phyloP scores from a whole-genome alignment of 352 stramenopile species.

The Pythium sukuiense region DNA sequence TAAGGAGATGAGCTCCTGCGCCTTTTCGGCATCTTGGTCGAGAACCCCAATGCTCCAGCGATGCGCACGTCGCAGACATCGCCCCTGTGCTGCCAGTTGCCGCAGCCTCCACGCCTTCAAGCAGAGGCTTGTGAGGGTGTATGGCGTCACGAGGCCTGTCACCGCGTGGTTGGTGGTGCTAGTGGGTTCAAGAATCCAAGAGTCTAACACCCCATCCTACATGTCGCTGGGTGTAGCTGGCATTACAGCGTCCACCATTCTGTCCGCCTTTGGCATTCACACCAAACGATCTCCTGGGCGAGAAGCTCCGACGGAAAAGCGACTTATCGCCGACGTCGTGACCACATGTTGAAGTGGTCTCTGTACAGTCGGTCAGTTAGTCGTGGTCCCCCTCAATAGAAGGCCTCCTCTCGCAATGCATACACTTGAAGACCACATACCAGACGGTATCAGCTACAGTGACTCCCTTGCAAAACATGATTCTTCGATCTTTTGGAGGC shows the following conservation, averaged over 20 bases:
- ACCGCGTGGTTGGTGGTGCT: too few species aligned
- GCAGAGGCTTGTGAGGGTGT: too few species aligned
- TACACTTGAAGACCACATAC: background rate
- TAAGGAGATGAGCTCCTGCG: background rate
- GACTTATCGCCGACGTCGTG: background rate
- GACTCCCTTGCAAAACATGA: background rate
- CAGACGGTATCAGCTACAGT: too few species aligned
- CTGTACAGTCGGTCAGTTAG: background rate
- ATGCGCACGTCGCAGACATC: background rate
- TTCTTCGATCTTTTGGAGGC: conserved; percentile 30
- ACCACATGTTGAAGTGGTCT: conserved; percentile 1
- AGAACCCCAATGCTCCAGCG: background rate
- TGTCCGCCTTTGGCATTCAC: too few species aligned
- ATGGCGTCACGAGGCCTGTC: too few species aligned
- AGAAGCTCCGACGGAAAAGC: background rate
- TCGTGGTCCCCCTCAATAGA: background rate
- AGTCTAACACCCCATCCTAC: too few species aligned
- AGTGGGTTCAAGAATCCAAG: too few species aligned
- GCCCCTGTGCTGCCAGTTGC: background rate
- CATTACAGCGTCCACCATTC: too few species aligned
- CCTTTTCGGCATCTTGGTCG: conserved; percentile 2
- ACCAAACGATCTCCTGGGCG: too few species aligned
- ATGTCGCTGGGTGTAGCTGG: too few species aligned
- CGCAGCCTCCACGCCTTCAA: background rate
- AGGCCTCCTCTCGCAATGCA: background rate